Evolutionary conservation across 2,329 filamentous ascomycete species (phyloP).

Genomic region (Mariannaea sp.): DNA sequence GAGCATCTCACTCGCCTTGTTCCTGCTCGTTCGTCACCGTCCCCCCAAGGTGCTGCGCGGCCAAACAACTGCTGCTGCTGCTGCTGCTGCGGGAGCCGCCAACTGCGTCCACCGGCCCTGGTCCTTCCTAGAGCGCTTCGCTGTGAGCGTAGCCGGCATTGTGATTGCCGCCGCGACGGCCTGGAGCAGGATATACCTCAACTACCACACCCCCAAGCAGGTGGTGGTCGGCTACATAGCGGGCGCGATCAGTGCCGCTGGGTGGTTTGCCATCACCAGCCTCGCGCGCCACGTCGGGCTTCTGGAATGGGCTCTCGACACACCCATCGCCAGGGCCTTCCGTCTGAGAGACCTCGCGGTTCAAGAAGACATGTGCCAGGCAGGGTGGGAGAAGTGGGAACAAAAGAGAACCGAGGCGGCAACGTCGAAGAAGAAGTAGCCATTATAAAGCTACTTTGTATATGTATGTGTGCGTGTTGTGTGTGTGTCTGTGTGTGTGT

Average conservation of each 20-base stretch:
- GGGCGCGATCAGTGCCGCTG: conserved; percentile 71
- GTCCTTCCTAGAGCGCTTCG: conserved; percentile 63
- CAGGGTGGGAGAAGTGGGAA: conserved; percentile 94
- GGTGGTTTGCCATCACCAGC: conserved; percentile 79
- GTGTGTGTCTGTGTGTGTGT: no score
- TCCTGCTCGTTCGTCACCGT: conserved; percentile 80
- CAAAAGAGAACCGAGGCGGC: conserved; percentile 47
- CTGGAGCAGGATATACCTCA: conserved; percentile 84
- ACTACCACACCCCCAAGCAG: conserved; percentile 88
- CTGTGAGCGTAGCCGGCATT: conserved; percentile 60
- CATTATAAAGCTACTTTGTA: neutral
- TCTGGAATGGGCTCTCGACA: conserved; percentile 73
- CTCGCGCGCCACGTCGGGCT: conserved; percentile 68
- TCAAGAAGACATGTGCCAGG: conserved; percentile 85
- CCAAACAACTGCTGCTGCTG: no score
- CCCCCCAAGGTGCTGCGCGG: conserved; percentile 49
- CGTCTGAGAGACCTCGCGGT: conserved; percentile 83
- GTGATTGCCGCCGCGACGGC: conserved; percentile 71
- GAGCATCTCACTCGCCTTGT: conserved; percentile 80
- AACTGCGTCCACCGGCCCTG: conserved; percentile 51
- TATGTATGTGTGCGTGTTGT: neutral
- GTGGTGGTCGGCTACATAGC: conserved; percentile 79
- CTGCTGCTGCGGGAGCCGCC: no score
- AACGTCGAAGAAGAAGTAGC: conserved; percentile 36
- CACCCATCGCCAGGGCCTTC: conserved; percentile 65